Conservation (phyloP, 2,329 filamentous ascomycete genomes). For the Metarhizium rileyi region DNA sequence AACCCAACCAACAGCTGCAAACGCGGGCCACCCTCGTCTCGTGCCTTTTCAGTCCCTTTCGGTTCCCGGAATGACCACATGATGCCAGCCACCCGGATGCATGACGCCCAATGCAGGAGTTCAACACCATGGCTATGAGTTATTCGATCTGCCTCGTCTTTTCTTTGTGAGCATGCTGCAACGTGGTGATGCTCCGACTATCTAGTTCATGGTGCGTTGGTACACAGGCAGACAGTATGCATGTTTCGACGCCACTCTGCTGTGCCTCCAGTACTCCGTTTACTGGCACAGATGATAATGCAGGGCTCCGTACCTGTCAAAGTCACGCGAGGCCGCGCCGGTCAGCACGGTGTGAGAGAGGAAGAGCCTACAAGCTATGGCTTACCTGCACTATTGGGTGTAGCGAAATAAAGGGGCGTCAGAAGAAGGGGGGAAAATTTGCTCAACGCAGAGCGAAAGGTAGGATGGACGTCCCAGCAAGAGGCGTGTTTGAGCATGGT, state of each 20-base stretch:
- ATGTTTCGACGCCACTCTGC: background rate
- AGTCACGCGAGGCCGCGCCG: background rate
- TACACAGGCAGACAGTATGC: no score
- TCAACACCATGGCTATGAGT: background rate
- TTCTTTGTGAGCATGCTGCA: background rate
- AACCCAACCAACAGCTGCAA: background rate
- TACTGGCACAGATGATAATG: no score
- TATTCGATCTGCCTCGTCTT: background rate
- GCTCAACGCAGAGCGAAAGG: background rate
- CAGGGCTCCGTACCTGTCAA: background rate
- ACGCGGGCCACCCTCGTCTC: background rate
- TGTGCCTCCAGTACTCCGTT: background rate
- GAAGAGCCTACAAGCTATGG: background rate
- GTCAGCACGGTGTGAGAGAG: background rate
- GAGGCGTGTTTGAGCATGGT: background rate
- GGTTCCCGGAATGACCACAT: constrained; percentile 1
- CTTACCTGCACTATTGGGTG: background rate
- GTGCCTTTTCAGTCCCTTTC: background rate
- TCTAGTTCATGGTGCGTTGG: no score
- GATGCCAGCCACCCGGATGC: constrained; percentile 3
- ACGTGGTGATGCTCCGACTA: background rate
- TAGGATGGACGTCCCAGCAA: background rate
- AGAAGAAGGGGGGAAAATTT: background rate
- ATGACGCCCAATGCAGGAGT: background rate
- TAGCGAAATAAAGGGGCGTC: background rate